Evolutionary conservation across 2,329 filamentous ascomycete species (phyloP).

Genomic region (Aspergillus costaricaensis): DNA sequence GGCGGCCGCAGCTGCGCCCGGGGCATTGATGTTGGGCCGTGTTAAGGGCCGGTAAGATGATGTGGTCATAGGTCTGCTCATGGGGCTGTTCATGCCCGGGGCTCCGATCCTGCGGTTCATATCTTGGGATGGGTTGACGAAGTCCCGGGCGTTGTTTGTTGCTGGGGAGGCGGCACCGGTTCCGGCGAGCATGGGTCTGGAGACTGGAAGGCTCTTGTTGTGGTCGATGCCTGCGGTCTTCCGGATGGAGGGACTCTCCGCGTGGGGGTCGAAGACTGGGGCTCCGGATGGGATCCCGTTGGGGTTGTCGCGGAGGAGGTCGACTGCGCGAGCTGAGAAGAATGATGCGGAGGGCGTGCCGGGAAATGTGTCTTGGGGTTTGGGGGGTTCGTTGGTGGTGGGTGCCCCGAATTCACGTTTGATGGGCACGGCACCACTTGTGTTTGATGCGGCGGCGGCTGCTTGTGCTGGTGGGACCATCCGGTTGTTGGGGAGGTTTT

Average conservation of each 20-base stretch:
- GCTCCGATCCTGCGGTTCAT: constrained; percentile 40
- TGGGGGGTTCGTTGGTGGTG: constrained; percentile 8
- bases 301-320: constrained; percentile 56
- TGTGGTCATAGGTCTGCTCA: constrained; percentile 36
- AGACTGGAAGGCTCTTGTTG: constrained; percentile 71
- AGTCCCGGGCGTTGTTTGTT: constrained; percentile 34
- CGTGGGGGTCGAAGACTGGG: constrained; percentile 69
- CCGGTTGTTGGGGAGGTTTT: constrained; percentile 25
- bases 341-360: constrained; percentile 59
- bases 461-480: constrained; percentile 21
- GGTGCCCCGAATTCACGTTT: constrained; percentile 28
- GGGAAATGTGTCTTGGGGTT: constrained; percentile 29
- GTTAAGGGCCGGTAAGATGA: constrained; percentile 49
- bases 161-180: constrained; percentile 29
- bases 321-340: constrained; percentile 69
- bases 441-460: constrained; percentile 19
- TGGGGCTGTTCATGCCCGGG: constrained; percentile 35
- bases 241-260: constrained; percentile 80
- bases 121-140: constrained; percentile 39
- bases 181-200: constrained; percentile 45
- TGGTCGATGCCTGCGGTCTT: constrained; percentile 89
- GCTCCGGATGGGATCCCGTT: constrained; percentile 46
- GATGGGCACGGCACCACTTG: constrained; percentile 15
- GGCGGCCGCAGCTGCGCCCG: constrained; percentile 23
- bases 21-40: constrained; percentile 38